These are phyloP conservation scores for Kodamaea neixiangensis DNA, from an alignment of 805 yeast species.

Conservation along the genomic window DNA sequence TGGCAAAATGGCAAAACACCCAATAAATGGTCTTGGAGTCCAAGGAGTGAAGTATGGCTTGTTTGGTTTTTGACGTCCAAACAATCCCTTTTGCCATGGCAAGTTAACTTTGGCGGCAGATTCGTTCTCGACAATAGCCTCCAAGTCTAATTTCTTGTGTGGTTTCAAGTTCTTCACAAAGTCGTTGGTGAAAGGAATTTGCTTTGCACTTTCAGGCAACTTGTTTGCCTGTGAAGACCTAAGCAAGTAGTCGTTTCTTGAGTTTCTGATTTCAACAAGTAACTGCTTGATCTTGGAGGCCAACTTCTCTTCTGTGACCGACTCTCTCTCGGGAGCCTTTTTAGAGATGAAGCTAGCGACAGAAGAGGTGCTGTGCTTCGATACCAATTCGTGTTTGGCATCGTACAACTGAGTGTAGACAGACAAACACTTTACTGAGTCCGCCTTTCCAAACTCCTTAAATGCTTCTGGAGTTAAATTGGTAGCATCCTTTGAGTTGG, in stretches of 20 bases:
- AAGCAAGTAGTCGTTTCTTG: constrained; percentile 36
- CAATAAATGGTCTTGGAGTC: constrained; percentile 90
- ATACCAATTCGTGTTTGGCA: constrained; percentile 28
- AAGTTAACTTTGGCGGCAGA: constrained; percentile 50
- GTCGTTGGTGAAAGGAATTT: constrained; percentile 29
- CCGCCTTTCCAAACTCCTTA: constrained; percentile 18
- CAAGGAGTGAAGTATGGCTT: constrained; percentile 95
- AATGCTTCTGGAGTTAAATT: constrained; percentile 21
- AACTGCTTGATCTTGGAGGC: constrained; percentile 37
- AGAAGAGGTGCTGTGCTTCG: constrained; percentile 18
- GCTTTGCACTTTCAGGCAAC: constrained; percentile 28
- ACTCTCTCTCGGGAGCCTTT: constrained; percentile 36
- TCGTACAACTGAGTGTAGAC: constrained; percentile 30
- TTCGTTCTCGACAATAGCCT: constrained; percentile 53
- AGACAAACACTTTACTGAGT: constrained; percentile 38
- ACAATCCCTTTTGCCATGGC: constrained; percentile 80
- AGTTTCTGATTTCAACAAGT: constrained; percentile 37
- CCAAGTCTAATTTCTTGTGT: constrained; percentile 42
- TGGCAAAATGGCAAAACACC: constrained; percentile 90
- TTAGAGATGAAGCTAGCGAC: constrained; percentile 30
- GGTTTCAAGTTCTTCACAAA: constrained; percentile 30
- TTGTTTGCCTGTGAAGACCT: constrained; percentile 26
- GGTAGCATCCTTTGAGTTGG: constrained; percentile 25
- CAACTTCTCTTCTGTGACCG: constrained; percentile 31
- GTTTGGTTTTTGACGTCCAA: constrained; percentile 74